Base-by-base conservation (phyloP, 768 basidiomycete species). In the Panaeolus papilionaceus region DNA sequence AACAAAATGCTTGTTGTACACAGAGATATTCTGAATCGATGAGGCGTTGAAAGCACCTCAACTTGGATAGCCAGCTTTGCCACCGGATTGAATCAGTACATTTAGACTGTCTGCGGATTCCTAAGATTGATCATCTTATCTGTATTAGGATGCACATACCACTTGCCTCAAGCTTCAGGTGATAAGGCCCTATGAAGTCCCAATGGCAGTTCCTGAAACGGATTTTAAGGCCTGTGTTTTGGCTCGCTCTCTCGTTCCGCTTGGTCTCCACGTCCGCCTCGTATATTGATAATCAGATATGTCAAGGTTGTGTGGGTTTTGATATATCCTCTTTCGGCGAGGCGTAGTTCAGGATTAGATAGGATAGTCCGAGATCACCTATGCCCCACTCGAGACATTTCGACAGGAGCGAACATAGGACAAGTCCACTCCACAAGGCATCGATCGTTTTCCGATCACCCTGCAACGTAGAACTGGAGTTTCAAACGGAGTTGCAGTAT, bases 261-360 rank as follows among this genome's bases (percentile, higher is more conserved):
- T 45, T 6, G 7, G 47, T 23, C 47, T 49, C 47, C 47, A 49
- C 47, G 47, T 18, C 47, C 23, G 20, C 47, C n/a, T 49, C 20
- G 47, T 23, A 23, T 3, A 49, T 49, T 49, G 20, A 45, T 45
- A 16, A 16, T 23, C 47, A 49, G 4, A 3, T 44, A 23, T 12
- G 20, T 23, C 11, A 23, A 49, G 6, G 2, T 20, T 23, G 20
- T 49, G 5, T 49, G 20, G 7, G 14, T 23, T 26, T 49, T 49
- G 47, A 49, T 49, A 49, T 49, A 49, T 23, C 47, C 47, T 49
- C 47, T 49, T 49, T 18, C n/a, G 23, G 42, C 16, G 47, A 49
- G 8, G 23, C 6, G 16, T 49, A 8, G 8, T 6, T 23, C 47
- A 49, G 47, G 23, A 49, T 20, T 49, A 20, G 47, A 49, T 9